Evolutionary conservation across 345 rosid genomes (phyloP).

Genomic region (Populus nigra): DNA sequence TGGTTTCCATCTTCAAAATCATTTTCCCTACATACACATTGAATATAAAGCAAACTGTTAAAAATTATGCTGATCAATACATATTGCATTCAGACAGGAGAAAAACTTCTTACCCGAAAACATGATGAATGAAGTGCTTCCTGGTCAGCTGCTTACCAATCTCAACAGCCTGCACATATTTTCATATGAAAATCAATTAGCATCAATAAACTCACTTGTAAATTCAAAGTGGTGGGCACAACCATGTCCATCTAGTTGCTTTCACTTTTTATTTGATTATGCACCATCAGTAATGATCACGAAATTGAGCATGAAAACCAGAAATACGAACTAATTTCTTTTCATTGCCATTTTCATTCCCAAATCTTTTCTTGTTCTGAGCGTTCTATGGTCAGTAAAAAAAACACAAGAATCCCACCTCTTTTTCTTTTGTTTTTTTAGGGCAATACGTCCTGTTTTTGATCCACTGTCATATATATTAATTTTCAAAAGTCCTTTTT

Average conservation of each 20-base stretch:
- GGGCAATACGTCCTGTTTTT: too few relatives aligned
- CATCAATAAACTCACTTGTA: not conserved
- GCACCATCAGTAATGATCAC: not conserved
- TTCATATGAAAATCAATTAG: not conserved
- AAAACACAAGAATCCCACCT: not conserved
- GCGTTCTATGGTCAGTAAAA: not conserved
- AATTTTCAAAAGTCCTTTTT: too few relatives aligned
- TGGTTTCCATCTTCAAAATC: slow-evolving; percentile 84
- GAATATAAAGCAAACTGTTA: not conserved
- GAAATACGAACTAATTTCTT: not conserved
- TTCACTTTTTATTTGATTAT: not conserved
- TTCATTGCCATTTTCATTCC: not conserved
- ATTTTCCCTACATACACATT: slow-evolving; percentile 46
- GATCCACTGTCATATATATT: too few relatives aligned
- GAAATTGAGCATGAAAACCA: not conserved
- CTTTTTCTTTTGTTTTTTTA: not conserved
- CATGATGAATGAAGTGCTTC: slow-evolving; percentile 85
- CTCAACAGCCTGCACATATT: slow-evolving; percentile 55
- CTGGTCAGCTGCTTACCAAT: slow-evolving; percentile 64
- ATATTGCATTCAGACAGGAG: not conserved
- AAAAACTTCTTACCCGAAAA: slow-evolving; percentile 59
- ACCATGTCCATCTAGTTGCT: not conserved
- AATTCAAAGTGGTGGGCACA: not conserved
- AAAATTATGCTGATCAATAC: not conserved
- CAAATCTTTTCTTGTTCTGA: not conserved